Conservation (phyloP, 2,329 filamentous ascomycete species). For the Colletotrichum sp. region DNA sequence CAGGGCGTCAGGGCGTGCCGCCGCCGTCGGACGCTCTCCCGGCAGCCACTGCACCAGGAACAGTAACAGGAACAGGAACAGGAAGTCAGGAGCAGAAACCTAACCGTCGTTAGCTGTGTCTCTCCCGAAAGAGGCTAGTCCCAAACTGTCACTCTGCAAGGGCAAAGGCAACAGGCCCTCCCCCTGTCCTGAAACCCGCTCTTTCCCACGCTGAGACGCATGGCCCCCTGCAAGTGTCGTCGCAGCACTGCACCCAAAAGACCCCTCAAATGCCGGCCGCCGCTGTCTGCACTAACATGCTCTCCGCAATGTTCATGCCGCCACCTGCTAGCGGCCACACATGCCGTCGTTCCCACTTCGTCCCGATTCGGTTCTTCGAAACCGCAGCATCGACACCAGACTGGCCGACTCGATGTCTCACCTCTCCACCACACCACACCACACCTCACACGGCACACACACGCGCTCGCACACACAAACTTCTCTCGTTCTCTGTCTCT, state of each 20-base stretch:
- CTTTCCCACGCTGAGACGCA: constrained; percentile 23
- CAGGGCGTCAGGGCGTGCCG: background rate
- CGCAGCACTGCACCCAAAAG: constrained; percentile 9
- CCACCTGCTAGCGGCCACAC: background rate
- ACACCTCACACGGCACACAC: background rate
- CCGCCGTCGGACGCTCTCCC: background rate
- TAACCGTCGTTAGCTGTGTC: background rate
- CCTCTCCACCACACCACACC: background rate
- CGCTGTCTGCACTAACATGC: constrained; percentile 1
- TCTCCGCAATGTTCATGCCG: background rate
- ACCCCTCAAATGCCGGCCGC: background rate
- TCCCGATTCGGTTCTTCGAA: constrained; percentile 12
- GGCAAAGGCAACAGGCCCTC: background rate
- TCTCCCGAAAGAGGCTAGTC: background rate
- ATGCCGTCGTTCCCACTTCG: background rate
- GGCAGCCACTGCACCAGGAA: background rate
- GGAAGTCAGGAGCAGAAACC: background rate
- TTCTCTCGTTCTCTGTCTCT: background rate
- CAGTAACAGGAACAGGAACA: background rate
- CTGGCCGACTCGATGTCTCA: constrained; percentile 5
- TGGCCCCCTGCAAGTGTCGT: constrained; percentile 15
- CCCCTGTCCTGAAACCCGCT: constrained; percentile 24
- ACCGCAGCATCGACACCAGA: constrained; percentile 1
- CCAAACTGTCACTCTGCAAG: background rate
- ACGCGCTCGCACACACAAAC: background rate